Evolutionary conservation across 345 rosid species (phyloP).

Genomic region (Murraya paniculata): DNA sequence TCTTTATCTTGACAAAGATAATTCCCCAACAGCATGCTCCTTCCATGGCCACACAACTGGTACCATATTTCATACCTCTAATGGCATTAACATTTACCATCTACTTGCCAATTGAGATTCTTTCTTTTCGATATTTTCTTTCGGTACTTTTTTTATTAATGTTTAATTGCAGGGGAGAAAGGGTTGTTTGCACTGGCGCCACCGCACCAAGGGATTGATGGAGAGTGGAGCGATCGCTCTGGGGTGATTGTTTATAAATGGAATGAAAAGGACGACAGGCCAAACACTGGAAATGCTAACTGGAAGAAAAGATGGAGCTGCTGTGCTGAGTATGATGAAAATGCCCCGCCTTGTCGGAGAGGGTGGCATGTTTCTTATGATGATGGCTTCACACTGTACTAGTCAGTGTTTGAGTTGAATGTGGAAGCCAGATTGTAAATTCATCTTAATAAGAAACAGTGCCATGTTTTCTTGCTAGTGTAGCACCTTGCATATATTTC

Average conservation of each 20-base stretch:
- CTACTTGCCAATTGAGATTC: no score
- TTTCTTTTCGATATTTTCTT: no score
- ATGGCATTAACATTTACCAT: no score
- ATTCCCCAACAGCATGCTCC: conserved; percentile 52
- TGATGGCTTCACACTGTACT: conserved; percentile 53
- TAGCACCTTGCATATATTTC: neutral
- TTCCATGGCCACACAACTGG: conserved; percentile 66
- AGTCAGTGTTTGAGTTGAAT: conserved; percentile 1
- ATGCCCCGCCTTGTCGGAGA: conserved; percentile 50
- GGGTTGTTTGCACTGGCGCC: conserved; percentile 55
- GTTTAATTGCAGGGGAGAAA: conserved; percentile 39
- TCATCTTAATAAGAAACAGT: neutral
- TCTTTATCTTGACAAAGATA: conserved; percentile 39
- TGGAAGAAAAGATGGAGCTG: conserved; percentile 66
- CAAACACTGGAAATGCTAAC: conserved; percentile 43
- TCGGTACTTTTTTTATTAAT: no score
- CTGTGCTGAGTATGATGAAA: conserved; percentile 48
- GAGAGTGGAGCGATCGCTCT: conserved; percentile 54
- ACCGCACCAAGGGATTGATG: conserved; percentile 67
- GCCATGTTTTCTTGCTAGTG: neutral
- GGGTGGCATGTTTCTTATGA: conserved; percentile 59
- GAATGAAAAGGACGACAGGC: conserved; percentile 49
- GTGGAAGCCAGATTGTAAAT: neutral
- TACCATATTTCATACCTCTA: neutral
- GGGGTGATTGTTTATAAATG: conserved; percentile 60